Conservation (phyloP, 78 protist genomes). For the Cavenderia fasciculata region DNA sequence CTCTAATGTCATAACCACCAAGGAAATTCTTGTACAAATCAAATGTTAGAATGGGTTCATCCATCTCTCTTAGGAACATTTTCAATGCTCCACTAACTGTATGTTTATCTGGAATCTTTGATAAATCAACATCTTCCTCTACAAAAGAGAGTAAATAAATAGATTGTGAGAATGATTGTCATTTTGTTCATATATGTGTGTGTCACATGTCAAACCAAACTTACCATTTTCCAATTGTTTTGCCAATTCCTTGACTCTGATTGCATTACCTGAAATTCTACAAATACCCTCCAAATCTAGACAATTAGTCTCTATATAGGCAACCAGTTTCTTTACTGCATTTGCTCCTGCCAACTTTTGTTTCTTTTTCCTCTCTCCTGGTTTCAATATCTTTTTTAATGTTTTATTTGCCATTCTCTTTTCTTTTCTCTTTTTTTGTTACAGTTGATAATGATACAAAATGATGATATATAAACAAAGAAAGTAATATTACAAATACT, state of each 20-base stretch:
- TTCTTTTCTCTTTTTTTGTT: slow-evolving; percentile 17
- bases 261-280: slow-evolving; percentile 50
- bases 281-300: slow-evolving; percentile 63
- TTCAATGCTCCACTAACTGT: slow-evolving; percentile 60
- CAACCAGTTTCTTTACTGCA: slow-evolving; percentile 38
- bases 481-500: no score
- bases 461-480: no score
- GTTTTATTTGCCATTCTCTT: slow-evolving; percentile 42
- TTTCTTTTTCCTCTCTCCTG: slow-evolving; percentile 63
- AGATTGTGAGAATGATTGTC: no score
- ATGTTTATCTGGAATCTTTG: slow-evolving; percentile 37
- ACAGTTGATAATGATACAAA: no score
- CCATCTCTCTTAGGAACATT: slow-evolving; percentile 63
- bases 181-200: background rate
- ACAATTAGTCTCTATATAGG: slow-evolving; percentile 1
- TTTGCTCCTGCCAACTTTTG: background rate
- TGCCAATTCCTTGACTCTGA: slow-evolving; percentile 39
- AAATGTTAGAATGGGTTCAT: slow-evolving; percentile 73
- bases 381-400: slow-evolving; percentile 50
- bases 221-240: slow-evolving; percentile 52
- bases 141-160: background rate
- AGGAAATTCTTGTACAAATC: slow-evolving; percentile 72
- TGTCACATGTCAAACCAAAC: background rate
- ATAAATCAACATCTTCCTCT: slow-evolving; percentile 25
- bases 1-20: slow-evolving; percentile 37